phyloP scores from a whole-genome alignment of 73 alveolate genomes.

The Tetrahymena borealis region DNA sequence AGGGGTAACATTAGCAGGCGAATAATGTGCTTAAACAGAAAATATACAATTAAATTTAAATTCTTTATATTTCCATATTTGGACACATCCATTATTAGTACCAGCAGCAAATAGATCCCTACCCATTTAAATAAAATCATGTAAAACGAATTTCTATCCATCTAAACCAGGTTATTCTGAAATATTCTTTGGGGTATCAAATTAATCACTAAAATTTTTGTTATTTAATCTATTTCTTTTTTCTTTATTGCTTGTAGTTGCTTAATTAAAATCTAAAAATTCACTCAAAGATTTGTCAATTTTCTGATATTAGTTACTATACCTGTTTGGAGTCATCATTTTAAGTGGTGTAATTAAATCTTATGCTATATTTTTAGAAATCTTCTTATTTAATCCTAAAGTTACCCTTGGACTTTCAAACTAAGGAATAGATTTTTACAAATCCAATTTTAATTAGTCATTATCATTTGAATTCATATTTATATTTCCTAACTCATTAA shows the following conservation, averaged over 20 bases:
- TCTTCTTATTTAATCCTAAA: neutral
- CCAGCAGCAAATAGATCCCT: neutral
- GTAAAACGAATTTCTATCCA: neutral
- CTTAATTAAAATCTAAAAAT: neutral
- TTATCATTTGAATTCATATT: neutral
- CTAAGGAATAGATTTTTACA: neutral
- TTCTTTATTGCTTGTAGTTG: neutral
- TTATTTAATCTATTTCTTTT: neutral
- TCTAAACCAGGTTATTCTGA: neutral
- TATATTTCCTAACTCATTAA: neutral
- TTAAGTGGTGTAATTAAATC: neutral
- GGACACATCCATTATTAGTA: neutral
- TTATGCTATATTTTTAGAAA: neutral
- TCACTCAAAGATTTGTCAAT: neutral
- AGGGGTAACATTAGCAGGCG: neutral
- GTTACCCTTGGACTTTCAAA: neutral
- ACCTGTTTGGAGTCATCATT: neutral
- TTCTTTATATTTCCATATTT: neutral
- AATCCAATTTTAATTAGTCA: neutral
- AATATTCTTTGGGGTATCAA: neutral
- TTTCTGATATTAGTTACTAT: neutral
- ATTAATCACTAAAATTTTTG: neutral
- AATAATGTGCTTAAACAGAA: neutral
- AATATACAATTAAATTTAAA: neutral
- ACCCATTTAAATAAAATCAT: neutral